Evolutionary conservation across 352 stramenopile species (phyloP).

Genomic region (Pythium grandisporangium): DNA sequence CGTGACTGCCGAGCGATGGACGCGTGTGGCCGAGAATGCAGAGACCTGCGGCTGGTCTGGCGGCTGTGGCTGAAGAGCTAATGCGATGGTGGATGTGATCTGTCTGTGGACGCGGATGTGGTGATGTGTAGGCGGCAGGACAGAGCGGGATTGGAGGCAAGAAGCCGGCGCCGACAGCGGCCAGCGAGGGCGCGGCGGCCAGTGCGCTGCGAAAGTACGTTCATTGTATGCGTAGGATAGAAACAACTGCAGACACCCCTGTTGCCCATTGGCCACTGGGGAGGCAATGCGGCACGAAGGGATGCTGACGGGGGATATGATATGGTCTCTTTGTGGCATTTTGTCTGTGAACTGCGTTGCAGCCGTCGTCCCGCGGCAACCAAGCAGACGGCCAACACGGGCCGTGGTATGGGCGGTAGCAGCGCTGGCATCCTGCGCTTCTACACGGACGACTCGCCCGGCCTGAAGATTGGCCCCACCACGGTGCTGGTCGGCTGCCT

Average conservation of each 20-base stretch:
- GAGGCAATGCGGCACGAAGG: no score
- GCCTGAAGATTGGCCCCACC: slow-evolving; percentile 94
- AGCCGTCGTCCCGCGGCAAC: slow-evolving; percentile 42
- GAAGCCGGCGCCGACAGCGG: slow-evolving; percentile 57
- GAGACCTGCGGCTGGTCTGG: no score
- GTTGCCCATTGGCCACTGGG: no score
- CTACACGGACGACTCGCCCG: slow-evolving; percentile 95
- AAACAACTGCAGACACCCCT: background rate
- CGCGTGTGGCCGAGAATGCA: no score
- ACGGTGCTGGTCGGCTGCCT: slow-evolving; percentile 93
- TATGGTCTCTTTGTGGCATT: no score
- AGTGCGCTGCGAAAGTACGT: slow-evolving; percentile 62
- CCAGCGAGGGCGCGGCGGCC: slow-evolving; percentile 51
- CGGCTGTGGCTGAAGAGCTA: no score
- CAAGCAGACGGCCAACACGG: slow-evolving; percentile 51
- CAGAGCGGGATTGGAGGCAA: slow-evolving; percentile 20
- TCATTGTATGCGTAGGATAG: background rate
- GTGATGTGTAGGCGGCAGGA: slow-evolving; percentile 5
- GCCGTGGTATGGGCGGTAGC: slow-evolving; percentile 76
- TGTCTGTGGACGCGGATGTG: no score
- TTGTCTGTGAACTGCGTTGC: no score
- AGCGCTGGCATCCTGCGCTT: slow-evolving; percentile 94
- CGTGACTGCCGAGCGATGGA: no score
- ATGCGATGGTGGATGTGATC: no score
- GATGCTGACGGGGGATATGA: no score